Evolutionary conservation across 108 stramenopile species (phyloP).

Genomic region (Nitzschia putrida): DNA sequence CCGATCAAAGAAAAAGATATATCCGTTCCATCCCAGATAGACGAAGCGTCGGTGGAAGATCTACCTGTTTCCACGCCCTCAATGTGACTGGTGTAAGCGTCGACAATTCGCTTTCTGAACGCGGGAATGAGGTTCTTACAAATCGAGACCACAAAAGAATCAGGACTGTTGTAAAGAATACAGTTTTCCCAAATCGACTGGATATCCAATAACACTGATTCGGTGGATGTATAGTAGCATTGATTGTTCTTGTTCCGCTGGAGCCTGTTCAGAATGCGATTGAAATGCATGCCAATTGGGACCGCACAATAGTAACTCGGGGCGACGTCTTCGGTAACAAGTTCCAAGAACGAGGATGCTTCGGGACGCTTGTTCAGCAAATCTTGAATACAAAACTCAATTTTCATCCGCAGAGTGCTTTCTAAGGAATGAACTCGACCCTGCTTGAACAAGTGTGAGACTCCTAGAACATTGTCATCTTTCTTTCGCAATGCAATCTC

Average conservation of each 20-base stretch:
- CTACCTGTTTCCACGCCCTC: not conserved
- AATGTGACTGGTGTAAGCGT: slow-evolving; percentile 9
- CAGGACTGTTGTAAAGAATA: slow-evolving; percentile 57
- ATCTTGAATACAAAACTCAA: slow-evolving; percentile 10
- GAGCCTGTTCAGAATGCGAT: slow-evolving; percentile 43
- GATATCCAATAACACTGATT: slow-evolving; percentile 47
- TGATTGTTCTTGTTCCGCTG: not conserved
- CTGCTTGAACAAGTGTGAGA: not conserved
- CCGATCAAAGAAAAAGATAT: not conserved
- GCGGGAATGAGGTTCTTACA: slow-evolving; percentile 18
- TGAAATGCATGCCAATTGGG: slow-evolving; percentile 49
- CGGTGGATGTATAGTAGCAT: slow-evolving; percentile 53
- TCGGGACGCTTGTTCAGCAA: slow-evolving; percentile 7
- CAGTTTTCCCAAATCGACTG: slow-evolving; percentile 51
- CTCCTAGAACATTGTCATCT: not conserved
- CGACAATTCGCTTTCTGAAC: slow-evolving; percentile 11
- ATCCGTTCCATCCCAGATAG: too few relatives aligned
- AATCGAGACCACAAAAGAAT: slow-evolving; percentile 34
- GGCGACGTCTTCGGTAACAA: slow-evolving; percentile 43
- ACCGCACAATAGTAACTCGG: slow-evolving; percentile 59
- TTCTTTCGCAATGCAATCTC: not conserved
- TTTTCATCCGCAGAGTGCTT: slow-evolving; percentile 9
- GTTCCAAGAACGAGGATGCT: not conserved
- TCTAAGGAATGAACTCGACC: slow-evolving; percentile 7
- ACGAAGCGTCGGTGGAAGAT: too few relatives aligned